Evolutionary conservation across 805 yeast species (phyloP).

Genomic region (Candida quercuum): DNA sequence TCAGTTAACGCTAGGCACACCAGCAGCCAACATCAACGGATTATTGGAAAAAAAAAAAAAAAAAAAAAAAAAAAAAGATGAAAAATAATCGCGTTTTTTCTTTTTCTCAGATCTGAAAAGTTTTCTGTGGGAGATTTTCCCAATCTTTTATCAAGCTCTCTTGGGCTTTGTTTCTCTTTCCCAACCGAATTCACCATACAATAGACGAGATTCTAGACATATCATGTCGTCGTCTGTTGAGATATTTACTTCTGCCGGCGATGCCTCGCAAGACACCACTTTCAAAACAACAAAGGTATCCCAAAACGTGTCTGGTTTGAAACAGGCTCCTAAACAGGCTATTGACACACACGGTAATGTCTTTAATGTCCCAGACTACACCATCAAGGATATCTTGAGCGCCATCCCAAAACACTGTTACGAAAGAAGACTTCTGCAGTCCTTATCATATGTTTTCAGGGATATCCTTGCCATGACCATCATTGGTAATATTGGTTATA

Average conservation of each 20-base stretch:
- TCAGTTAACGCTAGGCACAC: no score
- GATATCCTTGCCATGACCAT: slow-evolving; percentile 41
- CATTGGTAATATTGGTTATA: slow-evolving; percentile 39
- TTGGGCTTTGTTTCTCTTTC: no score
- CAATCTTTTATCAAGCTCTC: no score
- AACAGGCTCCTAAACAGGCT: slow-evolving; percentile 26
- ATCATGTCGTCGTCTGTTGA: slow-evolving; percentile 12
- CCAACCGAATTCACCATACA: no score
- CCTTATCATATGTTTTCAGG: slow-evolving; percentile 47
- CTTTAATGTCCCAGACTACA: slow-evolving; percentile 56
- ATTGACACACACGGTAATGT: slow-evolving; percentile 47
- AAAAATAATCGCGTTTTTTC: no score
- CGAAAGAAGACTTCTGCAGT: slow-evolving; percentile 43
- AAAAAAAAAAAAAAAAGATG: no score
- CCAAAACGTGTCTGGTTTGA: slow-evolving; percentile 18
- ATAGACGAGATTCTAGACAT: no score
- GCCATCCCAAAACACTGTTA: slow-evolving; percentile 61
- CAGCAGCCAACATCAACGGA: no score
- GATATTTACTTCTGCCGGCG: slow-evolving; percentile 10
- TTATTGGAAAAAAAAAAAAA: no score
- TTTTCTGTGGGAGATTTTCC: no score
- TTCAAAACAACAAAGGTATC: slow-evolving; percentile 13
- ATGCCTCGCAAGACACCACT: not conserved
- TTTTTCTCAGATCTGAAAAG: no score
- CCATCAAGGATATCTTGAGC: slow-evolving; percentile 50